These are phyloP conservation scores for Thalassiosira hispida DNA, from an alignment of 352 stramenopile genomes.

Conservation along the genomic window DNA sequence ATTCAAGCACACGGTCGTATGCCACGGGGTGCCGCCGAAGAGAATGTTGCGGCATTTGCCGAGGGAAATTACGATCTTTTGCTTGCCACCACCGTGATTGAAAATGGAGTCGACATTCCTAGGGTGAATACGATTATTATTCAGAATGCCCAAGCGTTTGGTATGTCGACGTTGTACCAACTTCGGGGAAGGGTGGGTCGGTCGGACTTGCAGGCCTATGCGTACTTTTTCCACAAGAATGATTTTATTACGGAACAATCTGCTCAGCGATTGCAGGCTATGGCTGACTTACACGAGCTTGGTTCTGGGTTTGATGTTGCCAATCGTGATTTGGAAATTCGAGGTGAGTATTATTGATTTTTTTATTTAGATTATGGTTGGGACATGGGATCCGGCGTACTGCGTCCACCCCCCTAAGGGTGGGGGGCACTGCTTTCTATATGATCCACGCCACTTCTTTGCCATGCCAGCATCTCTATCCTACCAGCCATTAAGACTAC, in stretches of 20 bases:
- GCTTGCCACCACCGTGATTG: conserved; percentile 88
- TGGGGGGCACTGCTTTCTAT: too few species aligned
- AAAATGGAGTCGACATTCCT: conserved; percentile 90
- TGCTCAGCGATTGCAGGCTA: conserved; percentile 77
- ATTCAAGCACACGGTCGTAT: conserved; percentile 82
- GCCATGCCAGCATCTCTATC: too few species aligned
- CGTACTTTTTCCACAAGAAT: conserved; percentile 83
- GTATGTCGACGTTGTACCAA: conserved; percentile 88
- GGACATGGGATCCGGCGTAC: too few species aligned
- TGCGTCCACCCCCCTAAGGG: too few species aligned
- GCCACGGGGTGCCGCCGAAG: conserved; percentile 62
- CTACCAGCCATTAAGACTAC: too few species aligned
- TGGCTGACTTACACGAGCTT: conserved; percentile 79
- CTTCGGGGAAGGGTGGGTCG: conserved; percentile 86
- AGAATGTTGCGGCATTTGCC: conserved; percentile 81
- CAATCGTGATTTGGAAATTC: conserved; percentile 87
- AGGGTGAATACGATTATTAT: conserved; percentile 89
- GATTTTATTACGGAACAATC: conserved; percentile 78
- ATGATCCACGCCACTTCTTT: too few species aligned
- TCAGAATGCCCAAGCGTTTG: conserved; percentile 84
- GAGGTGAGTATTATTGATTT: too few species aligned
- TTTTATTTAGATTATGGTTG: too few species aligned
- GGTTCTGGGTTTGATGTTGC: conserved; percentile 86
- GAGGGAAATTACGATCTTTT: conserved; percentile 85
- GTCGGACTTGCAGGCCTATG: conserved; percentile 82